A percentile compares a stretch with the other conserved stretches of the same genome.
phyloP scores from a whole-genome alignment of 148 eudicot species.

The Rhododendron vialii region DNA sequence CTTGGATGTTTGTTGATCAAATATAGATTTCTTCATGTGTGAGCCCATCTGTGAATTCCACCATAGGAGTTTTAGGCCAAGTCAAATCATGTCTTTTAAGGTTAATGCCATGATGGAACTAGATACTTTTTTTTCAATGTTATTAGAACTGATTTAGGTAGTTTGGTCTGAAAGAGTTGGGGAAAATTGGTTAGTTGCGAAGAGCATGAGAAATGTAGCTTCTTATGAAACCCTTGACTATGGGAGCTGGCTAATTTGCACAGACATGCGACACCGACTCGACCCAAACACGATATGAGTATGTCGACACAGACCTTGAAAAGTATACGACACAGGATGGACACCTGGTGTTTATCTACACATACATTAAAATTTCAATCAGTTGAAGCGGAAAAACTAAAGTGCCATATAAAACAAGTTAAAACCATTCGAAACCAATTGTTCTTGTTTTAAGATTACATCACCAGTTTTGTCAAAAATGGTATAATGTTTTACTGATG shows the following conservation, averaged over 20 bases:
- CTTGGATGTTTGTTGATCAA: constrained; percentile 83
- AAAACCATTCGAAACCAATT: not conserved
- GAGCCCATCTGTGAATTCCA: constrained; percentile 79
- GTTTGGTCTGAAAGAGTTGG: not conserved
- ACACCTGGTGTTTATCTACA: not conserved
- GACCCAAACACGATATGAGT: not conserved
- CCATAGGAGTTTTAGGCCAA: not conserved
- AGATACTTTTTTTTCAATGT: not conserved
- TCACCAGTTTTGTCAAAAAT: not conserved
- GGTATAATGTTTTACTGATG: not conserved
- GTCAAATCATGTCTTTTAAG: not conserved
- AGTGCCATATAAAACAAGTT: not conserved
- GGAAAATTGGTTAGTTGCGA: not conserved
- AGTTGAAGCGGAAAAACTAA: not conserved
- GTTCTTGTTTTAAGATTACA: not conserved
- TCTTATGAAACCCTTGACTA: not conserved
- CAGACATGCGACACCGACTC: not conserved
- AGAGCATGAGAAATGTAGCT: not conserved
- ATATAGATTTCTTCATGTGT: constrained; percentile 69
- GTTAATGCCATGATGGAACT: not conserved
- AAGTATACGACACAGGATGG: not conserved
- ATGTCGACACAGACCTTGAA: not conserved
- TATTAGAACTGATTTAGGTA: not conserved
- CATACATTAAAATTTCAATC: not conserved
- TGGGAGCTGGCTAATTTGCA: not conserved